These are phyloP conservation scores for Hippophae tibetana DNA, from an alignment of 306 rosid species.

Conservation along the genomic window DNA sequence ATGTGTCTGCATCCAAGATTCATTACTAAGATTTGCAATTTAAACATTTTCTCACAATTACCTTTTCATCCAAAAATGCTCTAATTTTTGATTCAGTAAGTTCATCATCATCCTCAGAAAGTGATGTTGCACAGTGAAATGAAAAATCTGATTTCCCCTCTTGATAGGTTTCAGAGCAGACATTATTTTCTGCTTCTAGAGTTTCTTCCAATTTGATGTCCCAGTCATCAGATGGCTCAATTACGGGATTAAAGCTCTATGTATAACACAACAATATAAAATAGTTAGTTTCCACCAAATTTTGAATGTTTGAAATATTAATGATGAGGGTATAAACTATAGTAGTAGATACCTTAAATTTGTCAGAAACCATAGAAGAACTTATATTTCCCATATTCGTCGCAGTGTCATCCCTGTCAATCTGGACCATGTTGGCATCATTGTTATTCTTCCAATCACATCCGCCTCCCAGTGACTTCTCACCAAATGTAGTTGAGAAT, in stretches of 20 bases:
- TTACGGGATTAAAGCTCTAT: slow-evolving; percentile 89
- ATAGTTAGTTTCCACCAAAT: slow-evolving; percentile 11
- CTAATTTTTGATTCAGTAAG: slow-evolving; percentile 86
- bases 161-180: slow-evolving; percentile 25
- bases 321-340: slow-evolving; percentile 4
- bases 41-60: slow-evolving; percentile 14
- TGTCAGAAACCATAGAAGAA: slow-evolving; percentile 35
- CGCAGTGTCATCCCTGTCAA: slow-evolving; percentile 41
- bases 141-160: slow-evolving; percentile 51
- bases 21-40: neutral
- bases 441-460: slow-evolving; percentile 40
- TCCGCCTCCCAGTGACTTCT: slow-evolving; percentile 29
- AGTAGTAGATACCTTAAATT: slow-evolving; percentile 42
- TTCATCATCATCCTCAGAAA: slow-evolving; percentile 86
- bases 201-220: slow-evolving; percentile 49
- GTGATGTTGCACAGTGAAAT: slow-evolving; percentile 55
- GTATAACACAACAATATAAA: slow-evolving; percentile 1
- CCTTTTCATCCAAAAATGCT: slow-evolving; percentile 96
- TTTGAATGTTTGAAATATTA: slow-evolving; percentile 14
- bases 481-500: slow-evolving; percentile 36
- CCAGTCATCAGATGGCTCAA: slow-evolving; percentile 85
- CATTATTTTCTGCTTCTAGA: slow-evolving; percentile 30
- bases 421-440: slow-evolving; percentile 77
- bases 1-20: neutral
- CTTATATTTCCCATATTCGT: slow-evolving; percentile 29